phyloP scores from a whole-genome alignment of 441 rosid species.

The Metrosideros polymorpha region DNA sequence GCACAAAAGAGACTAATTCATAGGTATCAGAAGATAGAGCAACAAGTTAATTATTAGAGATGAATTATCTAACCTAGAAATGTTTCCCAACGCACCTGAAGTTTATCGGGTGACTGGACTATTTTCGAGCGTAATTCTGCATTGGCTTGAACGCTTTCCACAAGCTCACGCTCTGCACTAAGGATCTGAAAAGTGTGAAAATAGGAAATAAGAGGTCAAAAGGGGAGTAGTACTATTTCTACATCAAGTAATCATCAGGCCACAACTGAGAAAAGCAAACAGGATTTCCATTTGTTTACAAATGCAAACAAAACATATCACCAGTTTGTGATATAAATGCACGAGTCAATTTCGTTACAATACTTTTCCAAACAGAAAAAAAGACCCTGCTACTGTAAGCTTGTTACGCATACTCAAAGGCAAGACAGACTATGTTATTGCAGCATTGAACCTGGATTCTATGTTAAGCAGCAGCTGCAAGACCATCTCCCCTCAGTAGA shows the following conservation, averaged over 20 bases:
- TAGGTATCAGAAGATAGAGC: neutral
- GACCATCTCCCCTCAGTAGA: neutral
- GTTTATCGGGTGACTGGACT: slow-evolving; percentile 91
- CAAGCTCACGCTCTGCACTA: slow-evolving; percentile 68
- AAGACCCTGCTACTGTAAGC: neutral
- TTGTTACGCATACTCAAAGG: neutral
- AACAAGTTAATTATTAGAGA: neutral
- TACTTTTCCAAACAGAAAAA: neutral
- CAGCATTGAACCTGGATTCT: neutral
- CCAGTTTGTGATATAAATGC: neutral
- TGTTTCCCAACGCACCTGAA: slow-evolving; percentile 43
- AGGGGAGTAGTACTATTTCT: neutral
- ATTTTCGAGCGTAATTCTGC: slow-evolving; percentile 67
- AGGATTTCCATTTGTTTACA: neutral
- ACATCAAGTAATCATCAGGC: neutral
- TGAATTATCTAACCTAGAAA: neutral
- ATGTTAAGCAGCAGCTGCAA: neutral
- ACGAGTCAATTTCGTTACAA: neutral
- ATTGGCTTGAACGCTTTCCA: slow-evolving; percentile 78
- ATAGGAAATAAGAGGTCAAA: neutral
- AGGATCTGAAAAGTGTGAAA: slow-evolving; percentile 35
- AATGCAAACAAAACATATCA: neutral
- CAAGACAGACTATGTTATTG: neutral
- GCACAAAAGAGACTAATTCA: neutral
- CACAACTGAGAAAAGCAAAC: neutral